These are phyloP conservation scores for Aspergillus bombycis DNA, from an alignment of 2,329 filamentous ascomycete species.

Conservation along the genomic window DNA sequence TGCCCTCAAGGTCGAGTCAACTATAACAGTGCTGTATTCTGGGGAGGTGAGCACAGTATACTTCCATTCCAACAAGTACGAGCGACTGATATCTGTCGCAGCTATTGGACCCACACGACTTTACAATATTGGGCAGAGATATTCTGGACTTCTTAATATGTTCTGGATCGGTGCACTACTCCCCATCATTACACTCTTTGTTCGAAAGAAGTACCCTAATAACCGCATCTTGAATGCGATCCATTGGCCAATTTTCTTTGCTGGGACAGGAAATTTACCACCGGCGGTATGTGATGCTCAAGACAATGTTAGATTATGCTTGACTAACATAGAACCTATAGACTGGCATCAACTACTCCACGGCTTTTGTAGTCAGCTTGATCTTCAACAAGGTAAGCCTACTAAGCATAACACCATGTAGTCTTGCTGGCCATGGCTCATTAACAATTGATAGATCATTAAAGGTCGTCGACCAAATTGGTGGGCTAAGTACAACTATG, in stretches of 20 bases:
- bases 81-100: background rate
- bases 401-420: background rate
- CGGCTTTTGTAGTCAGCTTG: conserved; percentile 31
- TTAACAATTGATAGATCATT: conserved; percentile 13
- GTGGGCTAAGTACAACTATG: conserved; percentile 36
- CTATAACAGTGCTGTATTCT: conserved; percentile 51
- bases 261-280: conserved; percentile 29
- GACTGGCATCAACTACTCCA: conserved; percentile 30
- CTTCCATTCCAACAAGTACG: background rate
- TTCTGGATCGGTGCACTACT: conserved; percentile 53
- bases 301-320: background rate
- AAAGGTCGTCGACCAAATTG: conserved; percentile 20
- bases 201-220: conserved; percentile 62
- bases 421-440: background rate
- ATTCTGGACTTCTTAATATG: conserved; percentile 50
- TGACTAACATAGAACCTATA: background rate
- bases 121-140: conserved; percentile 50
- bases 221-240: conserved; percentile 34
- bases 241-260: conserved; percentile 33
- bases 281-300: conserved; percentile 20
- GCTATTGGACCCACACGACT: conserved; percentile 52
- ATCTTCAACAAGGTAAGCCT: conserved; percentile 37
- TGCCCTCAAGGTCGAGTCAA: conserved; percentile 51
- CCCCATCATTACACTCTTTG: conserved; percentile 51
- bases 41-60: conserved; percentile 38